Base-by-base conservation (phyloP, 1,284 basidiomycete genomes). In the Microstroma glucosiphilum region DNA sequence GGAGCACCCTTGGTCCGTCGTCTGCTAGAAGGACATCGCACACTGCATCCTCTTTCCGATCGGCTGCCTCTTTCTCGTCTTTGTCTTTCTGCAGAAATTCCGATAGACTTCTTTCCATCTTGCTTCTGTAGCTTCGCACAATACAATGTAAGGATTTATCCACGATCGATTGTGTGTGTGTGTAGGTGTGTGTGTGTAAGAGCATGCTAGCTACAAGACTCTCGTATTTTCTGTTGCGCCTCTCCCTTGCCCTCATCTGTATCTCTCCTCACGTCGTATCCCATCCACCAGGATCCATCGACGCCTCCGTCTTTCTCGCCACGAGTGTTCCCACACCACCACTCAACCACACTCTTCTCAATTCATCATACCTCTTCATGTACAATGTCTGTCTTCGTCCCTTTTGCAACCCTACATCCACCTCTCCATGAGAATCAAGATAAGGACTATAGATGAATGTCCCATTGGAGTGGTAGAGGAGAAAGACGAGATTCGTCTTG, bases 401-500 rank as follows among this genome's bases (percentile, higher is more conserved):
- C 84, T 76, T 79, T 89, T 91, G 86, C 86, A 96, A 90, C 0
- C 89, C 90, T 17, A 90, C 83, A 79, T 98, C 96, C 3, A 92
- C 85, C 78, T 98, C 94, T 0, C 96, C 96, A 69, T 98, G 94
- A 3, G 87, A 86, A 71, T 99, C 96, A 49, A 98, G 84, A 76
- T 96, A 98, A 0, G 96, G 93, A 54, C 92, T 90, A 23, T 87
- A 86, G 1, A 86, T 85, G 80, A 96, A 97, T 2, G 89, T 86
- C 9, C 94, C 96, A 61, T 89, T 91, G 64, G 87, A 88, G 30
- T 88, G 88, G 74, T 92, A 93, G 4, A 98, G 84, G 77, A 92
- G 92, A n/a, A 98, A 79, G 53, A 97, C 78, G n/a, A 89, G 86
- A 80, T 93, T 96, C 55, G 91, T 86, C 78, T 94, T 93, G 70